These are phyloP conservation scores for Pterocarpus santalinus DNA, from an alignment of 306 rosid genomes.

Conservation along the genomic window DNA sequence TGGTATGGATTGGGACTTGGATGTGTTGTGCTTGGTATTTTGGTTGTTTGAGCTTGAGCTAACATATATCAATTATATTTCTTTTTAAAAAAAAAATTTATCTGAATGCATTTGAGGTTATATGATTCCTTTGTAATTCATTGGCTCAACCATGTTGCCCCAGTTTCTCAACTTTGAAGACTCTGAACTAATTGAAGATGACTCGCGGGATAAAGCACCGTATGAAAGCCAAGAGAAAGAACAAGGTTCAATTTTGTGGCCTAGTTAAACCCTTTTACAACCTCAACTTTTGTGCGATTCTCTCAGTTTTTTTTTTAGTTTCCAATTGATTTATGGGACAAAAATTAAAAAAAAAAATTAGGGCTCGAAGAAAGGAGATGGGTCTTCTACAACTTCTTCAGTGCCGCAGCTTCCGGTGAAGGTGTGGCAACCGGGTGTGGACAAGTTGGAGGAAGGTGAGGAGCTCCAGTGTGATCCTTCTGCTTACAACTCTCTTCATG, in stretches of 20 bases:
- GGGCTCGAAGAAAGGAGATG: slow-evolving; percentile 71
- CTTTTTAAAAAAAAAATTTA: no score
- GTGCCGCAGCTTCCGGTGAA: slow-evolving; percentile 69
- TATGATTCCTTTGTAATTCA: neutral
- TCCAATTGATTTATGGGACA: neutral
- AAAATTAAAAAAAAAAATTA: neutral
- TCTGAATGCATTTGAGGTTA: neutral
- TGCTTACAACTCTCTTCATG: slow-evolving; percentile 93
- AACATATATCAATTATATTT: no score
- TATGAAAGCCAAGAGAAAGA: slow-evolving; percentile 81
- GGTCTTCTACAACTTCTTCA: slow-evolving; percentile 68
- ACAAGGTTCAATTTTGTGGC: slow-evolving; percentile 58
- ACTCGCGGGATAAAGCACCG: slow-evolving; percentile 78
- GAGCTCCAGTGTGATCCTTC: slow-evolving; percentile 97
- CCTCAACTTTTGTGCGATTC: neutral
- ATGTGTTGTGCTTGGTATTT: neutral
- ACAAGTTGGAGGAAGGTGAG: slow-evolving; percentile 92
- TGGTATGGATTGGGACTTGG: neutral
- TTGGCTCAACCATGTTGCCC: neutral
- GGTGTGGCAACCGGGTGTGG: slow-evolving; percentile 99
- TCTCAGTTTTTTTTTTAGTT: neutral
- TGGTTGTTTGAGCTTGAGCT: neutral
- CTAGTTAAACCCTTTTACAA: neutral
- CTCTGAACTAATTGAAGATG: slow-evolving; percentile 50
- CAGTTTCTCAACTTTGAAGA: neutral